Evolutionary conservation across 208 protist species (phyloP).

Genomic region (Trypanosoma cruzi): DNA sequence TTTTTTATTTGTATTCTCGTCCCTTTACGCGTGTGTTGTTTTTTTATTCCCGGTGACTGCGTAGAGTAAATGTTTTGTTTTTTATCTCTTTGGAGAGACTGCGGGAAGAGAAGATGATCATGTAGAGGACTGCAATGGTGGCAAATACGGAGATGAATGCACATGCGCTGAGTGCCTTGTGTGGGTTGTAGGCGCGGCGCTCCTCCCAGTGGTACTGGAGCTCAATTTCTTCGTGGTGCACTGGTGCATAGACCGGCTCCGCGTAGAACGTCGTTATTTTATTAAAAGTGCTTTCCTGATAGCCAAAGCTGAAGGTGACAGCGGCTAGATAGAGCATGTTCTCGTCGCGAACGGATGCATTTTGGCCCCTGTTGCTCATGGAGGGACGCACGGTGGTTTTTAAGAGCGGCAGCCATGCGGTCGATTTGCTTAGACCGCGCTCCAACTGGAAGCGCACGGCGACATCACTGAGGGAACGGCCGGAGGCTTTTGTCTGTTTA

Average conservation of each 20-base stretch:
- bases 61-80: slow-evolving; percentile 41
- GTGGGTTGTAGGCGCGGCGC: slow-evolving; percentile 67
- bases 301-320: slow-evolving; percentile 66
- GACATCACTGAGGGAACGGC: slow-evolving; percentile 40
- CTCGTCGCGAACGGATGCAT: background rate
- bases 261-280: slow-evolving; percentile 58
- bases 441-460: slow-evolving; percentile 68
- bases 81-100: slow-evolving; percentile 45
- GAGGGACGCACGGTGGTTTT: background rate
- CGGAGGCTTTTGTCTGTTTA: slow-evolving; percentile 10
- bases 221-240: slow-evolving; percentile 29
- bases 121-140: slow-evolving; percentile 36
- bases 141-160: slow-evolving; percentile 39
- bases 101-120: slow-evolving; percentile 37
- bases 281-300: slow-evolving; percentile 49
- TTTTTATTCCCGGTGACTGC: slow-evolving; percentile 34
- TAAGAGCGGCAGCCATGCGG: slow-evolving; percentile 72
- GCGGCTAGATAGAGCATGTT: slow-evolving; percentile 39
- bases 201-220: slow-evolving; percentile 66
- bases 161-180: slow-evolving; percentile 51
- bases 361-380: background rate
- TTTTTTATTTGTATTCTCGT: background rate
- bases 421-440: slow-evolving; percentile 58
- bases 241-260: slow-evolving; percentile 37
- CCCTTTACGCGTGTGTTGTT: background rate